Conservation (phyloP, 768 basidiomycete genomes). For the Mycena epipterygia region DNA sequence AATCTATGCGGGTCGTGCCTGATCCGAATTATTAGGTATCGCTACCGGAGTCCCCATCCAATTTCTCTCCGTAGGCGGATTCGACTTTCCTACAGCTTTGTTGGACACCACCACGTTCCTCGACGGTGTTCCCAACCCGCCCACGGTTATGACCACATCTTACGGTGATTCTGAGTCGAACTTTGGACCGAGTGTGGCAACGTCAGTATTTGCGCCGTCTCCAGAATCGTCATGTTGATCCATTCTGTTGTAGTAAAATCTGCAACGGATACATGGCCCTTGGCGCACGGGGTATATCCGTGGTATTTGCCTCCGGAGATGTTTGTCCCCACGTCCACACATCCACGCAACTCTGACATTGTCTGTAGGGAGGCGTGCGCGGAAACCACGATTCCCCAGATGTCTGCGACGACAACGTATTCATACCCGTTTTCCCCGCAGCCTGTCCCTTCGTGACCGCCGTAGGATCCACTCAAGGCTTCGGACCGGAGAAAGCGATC, state of each 20-base stretch:
- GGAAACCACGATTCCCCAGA: constrained; percentile 19
- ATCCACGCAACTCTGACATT: not conserved
- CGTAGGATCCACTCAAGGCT: constrained; percentile 19
- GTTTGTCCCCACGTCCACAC: not conserved
- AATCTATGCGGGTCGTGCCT: constrained; percentile 53
- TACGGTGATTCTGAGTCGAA: constrained; percentile 23
- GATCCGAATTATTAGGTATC: constrained; percentile 58
- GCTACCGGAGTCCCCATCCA: constrained; percentile 45
- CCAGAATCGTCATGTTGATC: constrained; percentile 55
- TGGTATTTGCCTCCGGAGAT: constrained; percentile 27
- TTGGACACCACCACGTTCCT: constrained; percentile 48
- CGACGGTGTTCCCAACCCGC: constrained; percentile 63
- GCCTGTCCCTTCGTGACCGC: constrained; percentile 28
- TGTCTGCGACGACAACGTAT: constrained; percentile 42
- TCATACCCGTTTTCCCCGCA: constrained; percentile 44
- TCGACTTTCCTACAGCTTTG: constrained; percentile 56
- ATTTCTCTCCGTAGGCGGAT: constrained; percentile 61
- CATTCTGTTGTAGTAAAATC: constrained; percentile 59
- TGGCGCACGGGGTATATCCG: constrained; percentile 38
- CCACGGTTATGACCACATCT: constrained; percentile 62
- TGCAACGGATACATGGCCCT: constrained; percentile 58
- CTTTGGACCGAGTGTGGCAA: constrained; percentile 44
- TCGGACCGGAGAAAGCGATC: constrained; percentile 14
- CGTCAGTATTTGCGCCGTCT: no score
- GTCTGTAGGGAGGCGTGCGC: constrained; percentile 26